Conservation (phyloP, 345 rosid genomes). For the Xanthoceras sorbifolium region DNA sequence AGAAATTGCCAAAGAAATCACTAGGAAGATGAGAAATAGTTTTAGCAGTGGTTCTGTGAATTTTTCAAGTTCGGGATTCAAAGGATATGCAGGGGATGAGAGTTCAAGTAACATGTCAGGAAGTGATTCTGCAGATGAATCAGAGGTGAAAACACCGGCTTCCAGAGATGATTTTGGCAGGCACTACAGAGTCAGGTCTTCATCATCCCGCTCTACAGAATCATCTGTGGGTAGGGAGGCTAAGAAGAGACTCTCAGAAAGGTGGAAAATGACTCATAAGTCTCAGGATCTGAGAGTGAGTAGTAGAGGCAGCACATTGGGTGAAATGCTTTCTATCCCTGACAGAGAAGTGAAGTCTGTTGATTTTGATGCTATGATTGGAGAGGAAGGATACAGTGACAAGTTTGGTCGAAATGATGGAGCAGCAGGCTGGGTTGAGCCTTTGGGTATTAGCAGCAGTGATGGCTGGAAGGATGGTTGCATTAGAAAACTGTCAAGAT, state of each 20-base stretch:
- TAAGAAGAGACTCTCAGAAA: conserved; percentile 85
- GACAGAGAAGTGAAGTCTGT: conserved; percentile 51
- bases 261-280: conserved; percentile 86
- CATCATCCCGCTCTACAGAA: conserved; percentile 52
- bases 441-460: conserved; percentile 91
- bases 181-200: conserved; percentile 40
- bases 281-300: conserved; percentile 53
- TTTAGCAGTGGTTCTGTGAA: conserved; percentile 41
- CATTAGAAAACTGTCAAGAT: conserved; percentile 49
- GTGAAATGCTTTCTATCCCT: conserved; percentile 90
- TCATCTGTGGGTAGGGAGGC: conserved; percentile 89
- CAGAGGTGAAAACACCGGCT: conserved; percentile 44
- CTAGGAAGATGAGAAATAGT: conserved; percentile 61
- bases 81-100: conserved; percentile 79
- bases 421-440: conserved; percentile 43
- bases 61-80: conserved; percentile 47
- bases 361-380: conserved; percentile 37
- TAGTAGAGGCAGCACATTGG: conserved; percentile 70
- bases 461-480: conserved; percentile 90
- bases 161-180: conserved; percentile 46
- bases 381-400: conserved; percentile 35
- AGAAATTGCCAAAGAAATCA: conserved; percentile 64
- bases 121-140: conserved; percentile 73
- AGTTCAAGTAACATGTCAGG: conserved; percentile 69
- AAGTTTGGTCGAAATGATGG: conserved; percentile 30